Base-by-base conservation (phyloP, 208 protist species). In the Crithidia mellificae region DNA sequence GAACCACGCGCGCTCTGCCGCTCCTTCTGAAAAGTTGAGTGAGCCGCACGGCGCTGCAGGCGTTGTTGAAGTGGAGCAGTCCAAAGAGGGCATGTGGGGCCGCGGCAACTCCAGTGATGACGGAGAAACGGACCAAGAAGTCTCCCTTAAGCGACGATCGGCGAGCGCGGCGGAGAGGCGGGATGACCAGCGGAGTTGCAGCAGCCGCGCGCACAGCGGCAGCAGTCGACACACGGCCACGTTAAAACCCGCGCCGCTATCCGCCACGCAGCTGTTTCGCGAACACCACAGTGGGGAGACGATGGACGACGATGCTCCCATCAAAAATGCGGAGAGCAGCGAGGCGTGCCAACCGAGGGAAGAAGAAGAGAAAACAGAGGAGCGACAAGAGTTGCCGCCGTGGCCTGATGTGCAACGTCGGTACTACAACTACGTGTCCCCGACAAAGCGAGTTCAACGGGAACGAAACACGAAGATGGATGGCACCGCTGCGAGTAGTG, bases 381-480 rank as follows among this genome's bases (percentile, higher is more conserved):
- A 5, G 14, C 6, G 4, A 24, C 12, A 25, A 5, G 58, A 39
- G 20, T 41, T 3, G 2, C 1, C 46, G 6, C 7, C 7, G 43
- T 15, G 43, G 15, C 39, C 20, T 15, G 12, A 6, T 20, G 27
- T 24, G 14, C 57, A 44, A 24, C 24, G 36, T 9, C 61, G 59
- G 36, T 74, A 68, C 30, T 46, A 53, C 51, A 8, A 1, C 27
- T 58, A 63, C 46, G 44, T 57, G 12, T 63, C 68, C 5, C 36
- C 61, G 0, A 25, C 32, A n/a, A 68, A 27, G 59, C 0, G 17
- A 22, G 32, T 19, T 32, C 15, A 19, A 5, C 27, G 1, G 52
- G 24, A 7, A 56, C 15, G 12, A 8, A 2, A 30, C 1, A 7
- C 3, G 4, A 15, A 36, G 19, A n/a, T 4, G 11, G 11, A 3